Evolutionary conservation across 2,329 filamentous ascomycete species (phyloP).

Genomic region (Colletotrichum sojae): DNA sequence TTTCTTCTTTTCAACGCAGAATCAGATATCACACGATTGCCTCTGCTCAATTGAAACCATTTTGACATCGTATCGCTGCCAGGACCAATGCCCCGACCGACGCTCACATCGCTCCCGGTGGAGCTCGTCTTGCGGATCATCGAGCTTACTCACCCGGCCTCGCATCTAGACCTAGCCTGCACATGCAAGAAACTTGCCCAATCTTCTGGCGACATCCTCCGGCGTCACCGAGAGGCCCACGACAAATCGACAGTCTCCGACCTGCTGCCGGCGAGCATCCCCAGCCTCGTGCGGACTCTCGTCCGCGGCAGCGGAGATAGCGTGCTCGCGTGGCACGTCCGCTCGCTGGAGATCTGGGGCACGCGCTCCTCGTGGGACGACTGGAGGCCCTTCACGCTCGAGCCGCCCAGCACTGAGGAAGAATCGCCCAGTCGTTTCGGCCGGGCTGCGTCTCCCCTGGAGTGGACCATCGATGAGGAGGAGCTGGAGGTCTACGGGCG

Average conservation of each 20-base stretch:
- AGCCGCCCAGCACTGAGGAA: background rate
- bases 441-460: background rate
- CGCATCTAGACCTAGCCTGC: constrained; percentile 15
- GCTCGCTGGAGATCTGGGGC: constrained; percentile 27
- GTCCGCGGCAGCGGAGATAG: constrained; percentile 1
- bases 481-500: constrained; percentile 15
- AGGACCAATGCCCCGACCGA: background rate
- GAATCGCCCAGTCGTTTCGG: background rate
- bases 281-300: constrained; percentile 12
- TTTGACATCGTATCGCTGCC: too few species aligned
- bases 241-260: constrained; percentile 15
- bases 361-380: constrained; percentile 6
- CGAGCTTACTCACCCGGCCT: constrained; percentile 4
- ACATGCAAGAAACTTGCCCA: constrained; percentile 8
- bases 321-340: constrained; percentile 17
- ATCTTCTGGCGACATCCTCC: constrained; percentile 3
- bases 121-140: constrained; percentile 30
- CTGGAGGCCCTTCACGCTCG: constrained; percentile 20
- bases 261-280: constrained; percentile 13
- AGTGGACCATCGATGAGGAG: background rate
- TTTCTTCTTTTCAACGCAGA: too few species aligned
- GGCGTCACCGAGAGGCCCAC: constrained; percentile 19
- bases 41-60: too few species aligned
- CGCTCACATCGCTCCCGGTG: constrained; percentile 11
- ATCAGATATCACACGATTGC: too few species aligned